Conservation (phyloP, 2,329 filamentous ascomycete species). For the Emergomyces africanus region DNA sequence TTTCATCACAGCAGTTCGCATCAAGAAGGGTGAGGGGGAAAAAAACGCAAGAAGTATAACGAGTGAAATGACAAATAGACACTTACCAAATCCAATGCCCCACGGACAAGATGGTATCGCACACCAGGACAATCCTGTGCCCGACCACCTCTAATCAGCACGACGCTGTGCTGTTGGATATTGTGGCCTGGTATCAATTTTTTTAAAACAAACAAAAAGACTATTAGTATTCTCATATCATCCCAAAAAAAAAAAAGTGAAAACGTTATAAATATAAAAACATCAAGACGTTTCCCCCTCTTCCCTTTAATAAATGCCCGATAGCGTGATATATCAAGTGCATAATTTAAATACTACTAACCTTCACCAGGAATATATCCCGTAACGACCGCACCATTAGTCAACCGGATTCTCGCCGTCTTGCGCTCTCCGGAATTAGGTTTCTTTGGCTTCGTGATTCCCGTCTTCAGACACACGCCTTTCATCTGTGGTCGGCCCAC, state of each 20-base stretch:
- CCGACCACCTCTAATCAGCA: slow-evolving; percentile 84
- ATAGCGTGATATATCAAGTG: background rate
- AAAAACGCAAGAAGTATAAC: background rate
- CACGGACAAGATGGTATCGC: slow-evolving; percentile 84
- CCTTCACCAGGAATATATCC: slow-evolving; percentile 94
- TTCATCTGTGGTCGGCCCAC: slow-evolving; percentile 69
- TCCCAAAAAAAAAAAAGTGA: slow-evolving; percentile 1
- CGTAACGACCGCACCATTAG: slow-evolving; percentile 73
- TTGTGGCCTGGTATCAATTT: slow-evolving; percentile 55
- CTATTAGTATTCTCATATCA: background rate
- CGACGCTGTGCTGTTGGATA: slow-evolving; percentile 96
- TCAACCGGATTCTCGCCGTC: slow-evolving; percentile 81
- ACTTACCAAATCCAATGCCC: slow-evolving; percentile 84
- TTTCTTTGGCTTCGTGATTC: slow-evolving; percentile 92
- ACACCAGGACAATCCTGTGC: slow-evolving; percentile 98
- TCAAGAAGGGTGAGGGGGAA: slow-evolving; percentile 11
- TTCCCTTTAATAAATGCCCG: too few relatives aligned
- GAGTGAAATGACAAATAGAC: slow-evolving; percentile 15
- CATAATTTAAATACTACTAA: slow-evolving; percentile 25
- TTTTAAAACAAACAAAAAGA: background rate
- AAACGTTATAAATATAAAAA: background rate
- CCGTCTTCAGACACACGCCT: slow-evolving; percentile 90
- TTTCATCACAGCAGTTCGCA: slow-evolving; percentile 59
- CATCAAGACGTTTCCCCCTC: background rate
- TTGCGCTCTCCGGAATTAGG: slow-evolving; percentile 97